phyloP scores from a whole-genome alignment of 257 asterid genomes.

The Ophiorrhiza pumila region DNA sequence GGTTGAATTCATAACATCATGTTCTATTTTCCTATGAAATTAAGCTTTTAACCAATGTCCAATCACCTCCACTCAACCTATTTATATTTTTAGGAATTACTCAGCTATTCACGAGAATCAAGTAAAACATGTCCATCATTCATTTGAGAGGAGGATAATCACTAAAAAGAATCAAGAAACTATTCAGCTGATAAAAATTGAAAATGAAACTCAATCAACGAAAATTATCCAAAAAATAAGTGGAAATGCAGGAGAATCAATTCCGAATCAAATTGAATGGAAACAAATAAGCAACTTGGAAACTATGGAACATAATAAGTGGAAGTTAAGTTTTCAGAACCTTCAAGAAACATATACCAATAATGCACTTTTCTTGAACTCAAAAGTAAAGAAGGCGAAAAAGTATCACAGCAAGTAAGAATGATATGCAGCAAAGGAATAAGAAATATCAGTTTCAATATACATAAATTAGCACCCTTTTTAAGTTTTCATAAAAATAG shows the following conservation, averaged over 20 bases:
- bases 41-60: background rate
- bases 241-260: background rate
- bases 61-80: conserved; percentile 6
- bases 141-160: background rate
- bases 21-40: conserved; percentile 2
- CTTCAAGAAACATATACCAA: background rate
- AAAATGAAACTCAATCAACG: background rate
- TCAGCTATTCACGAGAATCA: background rate
- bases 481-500: background rate
- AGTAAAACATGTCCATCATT: background rate
- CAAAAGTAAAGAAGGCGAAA: background rate
- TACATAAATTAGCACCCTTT: background rate
- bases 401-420: background rate
- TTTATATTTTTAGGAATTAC: background rate
- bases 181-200: background rate
- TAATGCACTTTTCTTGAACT: background rate
- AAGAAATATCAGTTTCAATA: background rate
- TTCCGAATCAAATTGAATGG: background rate
- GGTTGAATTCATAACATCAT: conserved; percentile 28
- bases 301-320: background rate
- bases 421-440: background rate
- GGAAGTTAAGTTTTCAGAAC: background rate
- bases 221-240: conserved; percentile 1
- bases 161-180: too few relatives aligned
- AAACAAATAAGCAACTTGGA: conserved; percentile 1